Base-by-base conservation (phyloP, 192 early-diverging fungal genomes). In the Dissophora ornata region DNA sequence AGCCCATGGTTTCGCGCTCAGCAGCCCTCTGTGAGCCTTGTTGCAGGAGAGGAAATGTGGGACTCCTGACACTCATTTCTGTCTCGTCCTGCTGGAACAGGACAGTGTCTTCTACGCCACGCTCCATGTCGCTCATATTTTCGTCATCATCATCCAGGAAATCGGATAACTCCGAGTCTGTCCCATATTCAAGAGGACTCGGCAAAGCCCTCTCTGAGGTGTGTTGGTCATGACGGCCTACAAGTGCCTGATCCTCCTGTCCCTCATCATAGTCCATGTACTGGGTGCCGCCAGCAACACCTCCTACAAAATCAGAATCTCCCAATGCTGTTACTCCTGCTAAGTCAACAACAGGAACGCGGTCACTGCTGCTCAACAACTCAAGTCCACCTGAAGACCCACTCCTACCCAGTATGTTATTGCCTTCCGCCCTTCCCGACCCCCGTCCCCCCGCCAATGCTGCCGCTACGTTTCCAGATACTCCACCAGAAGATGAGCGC, bases 71-170 rank as follows among this genome's bases (percentile, higher is more conserved):
- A 36, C 32, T 28, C 57, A 69, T 59, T 2, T 61, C 67, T 48
- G 68, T 62, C 15, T 24, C 42, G 45, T 48, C 40, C 10, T 30
- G 60, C 33, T n/a, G n/a, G 8, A 48, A 29, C 15, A 56, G 21
- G 13, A 9, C 36, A 38, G 36, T 38, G 36, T 36, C 63, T 3
- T 66, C 62, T 13, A 24, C 44, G 2, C 62, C 67, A 12, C 67
- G 53, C 30, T 79, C 77, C 47, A 69, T 65, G 44, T 81, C 73
- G 21, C 60, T 58, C 47, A 66, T 49, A 44, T 70, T 57, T 1
- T 60, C 50, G 13, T 75, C 56, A 29, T 70, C 40, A 57, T 60
- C 50, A 51, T 69, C 59, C 30, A 48, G 30, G 24, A 49, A 60
- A 9, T 67, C 64, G 0, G 62, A 63, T 7, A 47, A 51, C 6